phyloP scores from a whole-genome alignment of 2,329 filamentous ascomycete genomes.

The Pestalotiopsis sp. region DNA sequence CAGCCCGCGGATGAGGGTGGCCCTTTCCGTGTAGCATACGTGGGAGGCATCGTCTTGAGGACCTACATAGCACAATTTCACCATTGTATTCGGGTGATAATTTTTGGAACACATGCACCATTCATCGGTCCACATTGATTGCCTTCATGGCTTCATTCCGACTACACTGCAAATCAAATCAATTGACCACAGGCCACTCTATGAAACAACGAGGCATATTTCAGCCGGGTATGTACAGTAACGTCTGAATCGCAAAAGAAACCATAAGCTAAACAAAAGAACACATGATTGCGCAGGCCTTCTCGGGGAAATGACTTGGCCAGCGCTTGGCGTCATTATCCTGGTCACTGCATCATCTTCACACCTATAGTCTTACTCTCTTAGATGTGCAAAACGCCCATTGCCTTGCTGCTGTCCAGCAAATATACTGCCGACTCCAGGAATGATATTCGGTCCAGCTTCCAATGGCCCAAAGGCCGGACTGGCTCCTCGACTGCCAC shows the following conservation, averaged over 20 bases:
- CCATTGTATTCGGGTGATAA: too few species aligned
- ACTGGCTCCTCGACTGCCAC: constrained; percentile 51
- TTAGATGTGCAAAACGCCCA: constrained; percentile 18
- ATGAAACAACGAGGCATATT: constrained; percentile 11
- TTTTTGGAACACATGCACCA: too few species aligned
- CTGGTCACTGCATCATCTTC: background rate
- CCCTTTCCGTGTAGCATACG: too few species aligned
- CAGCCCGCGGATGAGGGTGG: too few species aligned
- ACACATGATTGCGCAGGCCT: background rate
- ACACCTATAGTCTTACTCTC: constrained; percentile 11
- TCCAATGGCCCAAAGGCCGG: constrained; percentile 33
- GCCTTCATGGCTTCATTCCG: too few species aligned
- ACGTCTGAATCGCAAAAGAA: background rate
- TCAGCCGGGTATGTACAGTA: constrained; percentile 3
- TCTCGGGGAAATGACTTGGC: background rate
- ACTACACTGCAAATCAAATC: background rate
- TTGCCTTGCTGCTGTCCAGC: constrained; percentile 38
- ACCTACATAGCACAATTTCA: too few species aligned
- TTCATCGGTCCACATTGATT: too few species aligned
- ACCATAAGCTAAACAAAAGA: background rate
- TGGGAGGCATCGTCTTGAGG: too few species aligned
- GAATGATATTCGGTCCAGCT: constrained; percentile 18
- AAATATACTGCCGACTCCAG: constrained; percentile 37
- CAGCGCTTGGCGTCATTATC: background rate
- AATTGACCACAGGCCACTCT: background rate